Evolutionary conservation across 2,329 filamentous ascomycete genomes (phyloP).

Genomic region (Botryotinia globosa): DNA sequence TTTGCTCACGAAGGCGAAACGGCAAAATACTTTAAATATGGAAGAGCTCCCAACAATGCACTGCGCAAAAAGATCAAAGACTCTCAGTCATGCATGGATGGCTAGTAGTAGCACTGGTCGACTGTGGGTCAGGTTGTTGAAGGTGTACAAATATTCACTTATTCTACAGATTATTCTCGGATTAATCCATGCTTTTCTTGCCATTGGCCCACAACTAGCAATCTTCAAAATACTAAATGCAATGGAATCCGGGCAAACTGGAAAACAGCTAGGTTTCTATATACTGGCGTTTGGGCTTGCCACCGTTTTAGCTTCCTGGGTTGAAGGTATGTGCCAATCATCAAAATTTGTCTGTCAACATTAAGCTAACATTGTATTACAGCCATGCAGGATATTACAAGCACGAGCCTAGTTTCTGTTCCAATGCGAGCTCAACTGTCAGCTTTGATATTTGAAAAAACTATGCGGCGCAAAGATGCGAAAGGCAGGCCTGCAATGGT

Average conservation of each 20-base stretch:
- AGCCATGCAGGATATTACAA: constrained; percentile 57
- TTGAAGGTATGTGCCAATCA: constrained; percentile 25
- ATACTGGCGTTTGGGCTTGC: constrained; percentile 21
- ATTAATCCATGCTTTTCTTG: constrained; percentile 23
- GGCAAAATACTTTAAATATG: constrained; percentile 58
- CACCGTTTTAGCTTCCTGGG: constrained; percentile 47
- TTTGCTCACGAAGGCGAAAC: constrained; percentile 53
- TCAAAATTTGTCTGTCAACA: constrained; percentile 38
- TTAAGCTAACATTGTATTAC: constrained; percentile 52
- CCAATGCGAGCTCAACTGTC: constrained; percentile 67
- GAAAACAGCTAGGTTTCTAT: constrained; percentile 24
- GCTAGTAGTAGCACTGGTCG: background rate
- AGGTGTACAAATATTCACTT: constrained; percentile 49
- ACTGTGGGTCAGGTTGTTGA: constrained; percentile 42
- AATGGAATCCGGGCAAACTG: constrained; percentile 22
- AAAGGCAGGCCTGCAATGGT: constrained; percentile 46
- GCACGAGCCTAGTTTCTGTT: constrained; percentile 35
- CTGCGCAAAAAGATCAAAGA: constrained; percentile 50
- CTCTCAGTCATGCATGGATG: constrained; percentile 48
- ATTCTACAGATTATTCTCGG: constrained; percentile 25
- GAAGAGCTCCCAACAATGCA: constrained; percentile 60
- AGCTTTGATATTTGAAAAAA: constrained; percentile 71
- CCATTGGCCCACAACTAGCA: constrained; percentile 27
- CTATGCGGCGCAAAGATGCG: constrained; percentile 69
- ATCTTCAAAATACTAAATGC: constrained; percentile 29